phyloP scores from a whole-genome alignment of 108 stramenopile species.

The Parietichytrium sp. region DNA sequence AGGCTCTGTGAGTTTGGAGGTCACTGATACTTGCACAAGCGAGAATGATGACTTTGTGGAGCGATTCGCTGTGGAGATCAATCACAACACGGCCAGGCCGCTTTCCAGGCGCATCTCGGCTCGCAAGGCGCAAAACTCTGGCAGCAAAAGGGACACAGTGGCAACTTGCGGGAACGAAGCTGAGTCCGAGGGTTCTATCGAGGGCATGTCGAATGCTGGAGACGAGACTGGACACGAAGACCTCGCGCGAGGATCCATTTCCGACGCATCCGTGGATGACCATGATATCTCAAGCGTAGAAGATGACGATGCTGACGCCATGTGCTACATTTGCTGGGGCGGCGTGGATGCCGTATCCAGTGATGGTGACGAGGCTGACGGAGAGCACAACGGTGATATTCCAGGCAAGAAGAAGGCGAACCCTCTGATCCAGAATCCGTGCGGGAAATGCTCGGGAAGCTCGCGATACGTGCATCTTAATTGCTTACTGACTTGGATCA shows the following conservation, averaged over 20 bases:
- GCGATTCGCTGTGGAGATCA: not conserved
- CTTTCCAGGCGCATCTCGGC: not conserved
- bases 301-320: slow-evolving; percentile 18
- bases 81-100: not conserved
- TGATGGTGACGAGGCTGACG: not conserved
- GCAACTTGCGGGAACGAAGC: not conserved
- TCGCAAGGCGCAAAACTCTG: not conserved
- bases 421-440: slow-evolving; percentile 21
- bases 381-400: not conserved
- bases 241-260: not conserved
- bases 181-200: slow-evolving; percentile 11
- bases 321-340: slow-evolving; percentile 40
- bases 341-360: not conserved
- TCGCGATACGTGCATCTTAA: slow-evolving; percentile 31
- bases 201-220: not conserved
- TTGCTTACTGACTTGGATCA: slow-evolving; percentile 26
- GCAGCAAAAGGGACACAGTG: not conserved
- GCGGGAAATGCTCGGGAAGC: slow-evolving; percentile 36
- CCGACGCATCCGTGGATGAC: not conserved
- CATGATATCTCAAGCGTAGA: not conserved
- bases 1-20: slow-evolving; percentile 20
- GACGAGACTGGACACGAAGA: not conserved
- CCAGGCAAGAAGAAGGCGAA: not conserved
- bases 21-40: not conserved
- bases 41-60: slow-evolving; percentile 31